Evolutionary conservation across 805 yeast species (phyloP), one percentile per base, ranked within the genome.

Genomic region (Candida tammaniensis): DNA sequence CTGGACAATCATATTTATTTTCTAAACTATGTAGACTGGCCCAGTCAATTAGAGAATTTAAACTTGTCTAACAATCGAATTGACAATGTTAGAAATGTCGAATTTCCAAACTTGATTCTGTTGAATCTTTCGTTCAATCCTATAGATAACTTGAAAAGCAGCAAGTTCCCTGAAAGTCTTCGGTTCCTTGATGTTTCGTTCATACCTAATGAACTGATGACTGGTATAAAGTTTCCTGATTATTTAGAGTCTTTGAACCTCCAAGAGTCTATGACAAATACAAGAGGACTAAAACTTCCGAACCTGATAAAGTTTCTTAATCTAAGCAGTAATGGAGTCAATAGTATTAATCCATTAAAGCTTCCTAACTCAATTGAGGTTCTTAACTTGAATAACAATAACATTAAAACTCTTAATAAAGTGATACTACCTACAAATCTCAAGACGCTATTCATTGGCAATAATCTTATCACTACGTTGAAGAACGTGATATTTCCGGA

Each of bases 191-290:
- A 68, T 39, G 39, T 64, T 8, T 64, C 71, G 5, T 62, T 64
- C 35, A 57, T 67, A 7, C 72, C 73, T 3, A 68, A 66, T 41
- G 73, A 68, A 42, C 57, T 68, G 7, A 67, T 68, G 73, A 60
- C 71, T 0, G 70, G 72, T 1, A 56, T 68, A n/a, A 67, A 63
- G 38, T 65, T 68, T 33, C 73, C 73, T 1, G 73, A 68, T 34
- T 54, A 47, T 50, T 44, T 61, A 19, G 46, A 47, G 15, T 52
- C 51, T 2, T 54, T 68, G 31, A 68, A 68, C 38, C 44, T 68
- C 9, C 72, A 66, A 43, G 62, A 61, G 33, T 62, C 70, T 3
- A 68, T 67, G 72, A 64, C 71, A 5, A 65, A 55, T 39, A 66
- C 71, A 1, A 45, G 73, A 31, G 72, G 72, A 0, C 49, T 68